Evolutionary conservation across 1,139 yeast species (phyloP).

Genomic region (Suhomyces bribrorum): DNA sequence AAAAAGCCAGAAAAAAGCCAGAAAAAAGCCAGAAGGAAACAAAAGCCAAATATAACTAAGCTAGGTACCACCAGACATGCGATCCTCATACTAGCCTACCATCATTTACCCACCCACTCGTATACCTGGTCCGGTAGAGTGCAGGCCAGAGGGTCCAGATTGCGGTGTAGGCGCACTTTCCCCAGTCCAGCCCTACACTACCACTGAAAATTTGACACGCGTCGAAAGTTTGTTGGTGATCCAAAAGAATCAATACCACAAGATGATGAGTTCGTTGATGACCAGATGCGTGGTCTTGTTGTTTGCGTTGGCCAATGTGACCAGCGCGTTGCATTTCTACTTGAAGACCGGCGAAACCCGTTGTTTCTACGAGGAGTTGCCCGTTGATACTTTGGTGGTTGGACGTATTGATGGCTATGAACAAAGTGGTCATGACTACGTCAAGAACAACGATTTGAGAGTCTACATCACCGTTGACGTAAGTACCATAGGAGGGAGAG

Average conservation of each 20-base stretch:
- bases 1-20: background rate
- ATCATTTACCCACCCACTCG: no score
- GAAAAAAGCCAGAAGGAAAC: background rate
- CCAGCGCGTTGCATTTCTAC: constrained; percentile 46
- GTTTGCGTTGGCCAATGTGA: constrained; percentile 16
- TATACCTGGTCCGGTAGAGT: no score
- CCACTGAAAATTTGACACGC: constrained; percentile 13
- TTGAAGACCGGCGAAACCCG: constrained; percentile 47
- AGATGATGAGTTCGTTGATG: constrained; percentile 9
- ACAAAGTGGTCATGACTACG: constrained; percentile 33
- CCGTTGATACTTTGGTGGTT: constrained; percentile 43
- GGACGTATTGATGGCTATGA: constrained; percentile 49
- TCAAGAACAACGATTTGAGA: constrained; percentile 33
- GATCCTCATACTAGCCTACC: no score
- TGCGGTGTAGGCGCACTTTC: no score
- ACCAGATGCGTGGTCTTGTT: constrained; percentile 10
- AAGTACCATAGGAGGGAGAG: constrained; percentile 18
- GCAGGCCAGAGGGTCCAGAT: no score
- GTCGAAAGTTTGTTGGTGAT: constrained; percentile 5
- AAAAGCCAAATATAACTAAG: no score
- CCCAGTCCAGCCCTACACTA: constrained; percentile 5
- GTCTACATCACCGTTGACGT: constrained; percentile 45
- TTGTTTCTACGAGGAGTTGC: constrained; percentile 50
- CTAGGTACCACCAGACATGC: no score
- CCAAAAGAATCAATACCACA: constrained; percentile 2